Percentiles rank a stretch among this genome's conserved stretches.
Conservation (phyloP, 2,329 filamentous ascomycete species). For the Orbilia ellipsospora region DNA sequence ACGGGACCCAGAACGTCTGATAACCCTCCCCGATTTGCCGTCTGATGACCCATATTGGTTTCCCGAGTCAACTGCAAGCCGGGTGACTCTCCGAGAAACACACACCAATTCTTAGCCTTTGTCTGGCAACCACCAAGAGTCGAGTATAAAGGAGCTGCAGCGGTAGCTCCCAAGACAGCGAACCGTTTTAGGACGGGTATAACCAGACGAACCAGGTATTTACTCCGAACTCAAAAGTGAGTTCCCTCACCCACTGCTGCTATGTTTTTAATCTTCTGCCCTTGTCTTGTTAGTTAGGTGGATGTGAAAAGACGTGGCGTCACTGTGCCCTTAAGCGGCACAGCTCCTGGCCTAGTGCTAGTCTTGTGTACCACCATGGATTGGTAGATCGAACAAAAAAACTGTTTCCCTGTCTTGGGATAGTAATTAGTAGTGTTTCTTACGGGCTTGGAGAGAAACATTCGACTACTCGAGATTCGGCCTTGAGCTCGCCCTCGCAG, state of each 20-base stretch:
- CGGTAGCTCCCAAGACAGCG: constrained; percentile 19
- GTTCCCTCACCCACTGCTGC: constrained; percentile 26
- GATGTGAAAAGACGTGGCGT: constrained; percentile 48
- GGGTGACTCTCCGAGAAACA: constrained; percentile 16
- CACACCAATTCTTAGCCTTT: neutral
- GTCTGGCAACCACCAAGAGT: neutral
- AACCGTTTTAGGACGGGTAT: constrained; percentile 35
- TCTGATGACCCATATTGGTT: constrained; percentile 24
- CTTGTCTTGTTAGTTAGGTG: constrained; percentile 34
- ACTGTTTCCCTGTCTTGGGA: constrained; percentile 41
- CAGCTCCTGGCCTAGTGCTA: constrained; percentile 36
- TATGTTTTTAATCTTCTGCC: constrained; percentile 29
- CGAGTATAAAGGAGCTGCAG: constrained; percentile 21
- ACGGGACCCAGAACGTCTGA: constrained; percentile 26
- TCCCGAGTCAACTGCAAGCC: neutral
- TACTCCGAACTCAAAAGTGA: constrained; percentile 30
- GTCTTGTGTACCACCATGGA: constrained; percentile 40
- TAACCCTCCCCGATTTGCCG: constrained; percentile 28
- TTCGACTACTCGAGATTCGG: constrained; percentile 20
- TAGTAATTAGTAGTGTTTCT: constrained; percentile 35
- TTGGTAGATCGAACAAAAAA: constrained; percentile 29
- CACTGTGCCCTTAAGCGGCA: constrained; percentile 54
- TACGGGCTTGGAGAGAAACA: constrained; percentile 17
- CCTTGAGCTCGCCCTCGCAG: constrained; percentile 37
- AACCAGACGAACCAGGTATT: constrained; percentile 23